phyloP scores from a whole-genome alignment of 305 asterid species.

The Petunia hybrid region DNA sequence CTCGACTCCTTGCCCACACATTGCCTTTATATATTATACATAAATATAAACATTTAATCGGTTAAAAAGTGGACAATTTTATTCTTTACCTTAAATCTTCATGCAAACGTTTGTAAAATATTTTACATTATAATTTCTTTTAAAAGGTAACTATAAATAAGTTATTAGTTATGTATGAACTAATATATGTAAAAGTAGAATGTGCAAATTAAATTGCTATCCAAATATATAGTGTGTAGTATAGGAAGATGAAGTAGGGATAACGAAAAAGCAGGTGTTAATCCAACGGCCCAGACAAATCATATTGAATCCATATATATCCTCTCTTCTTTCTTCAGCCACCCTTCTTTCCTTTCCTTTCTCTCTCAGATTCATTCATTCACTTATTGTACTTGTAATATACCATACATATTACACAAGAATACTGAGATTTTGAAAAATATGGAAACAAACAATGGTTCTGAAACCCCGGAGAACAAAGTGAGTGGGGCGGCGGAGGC shows the following conservation, averaged over 20 bases:
- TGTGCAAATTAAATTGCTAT: too few species aligned
- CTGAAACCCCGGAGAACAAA: constrained; percentile 53
- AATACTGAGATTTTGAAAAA: neutral
- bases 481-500: constrained; percentile 20
- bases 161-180: too few species aligned
- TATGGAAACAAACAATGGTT: constrained; percentile 46
- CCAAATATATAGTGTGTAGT: too few species aligned
- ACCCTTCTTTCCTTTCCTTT: neutral
- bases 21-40: too few species aligned
- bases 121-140: too few species aligned
- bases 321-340: constrained; percentile 34
- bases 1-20: too few species aligned
- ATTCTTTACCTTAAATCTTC: too few species aligned
- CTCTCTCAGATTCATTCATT: constrained; percentile 31
- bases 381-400: neutral
- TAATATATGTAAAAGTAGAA: too few species aligned
- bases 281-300: constrained; percentile 32
- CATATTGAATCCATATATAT: neutral
- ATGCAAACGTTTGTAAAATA: too few species aligned
- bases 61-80: too few species aligned
- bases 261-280: neutral
- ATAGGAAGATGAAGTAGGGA: neutral
- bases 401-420: neutral
- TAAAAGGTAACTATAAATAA: too few species aligned
- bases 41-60: too few species aligned